Percentiles rank a stretch among this genome's conserved stretches.
These are phyloP conservation scores for carrot (Daucus carota) DNA, from an alignment of 129 eudicot genomes.

Conservation along the genomic window DNA sequence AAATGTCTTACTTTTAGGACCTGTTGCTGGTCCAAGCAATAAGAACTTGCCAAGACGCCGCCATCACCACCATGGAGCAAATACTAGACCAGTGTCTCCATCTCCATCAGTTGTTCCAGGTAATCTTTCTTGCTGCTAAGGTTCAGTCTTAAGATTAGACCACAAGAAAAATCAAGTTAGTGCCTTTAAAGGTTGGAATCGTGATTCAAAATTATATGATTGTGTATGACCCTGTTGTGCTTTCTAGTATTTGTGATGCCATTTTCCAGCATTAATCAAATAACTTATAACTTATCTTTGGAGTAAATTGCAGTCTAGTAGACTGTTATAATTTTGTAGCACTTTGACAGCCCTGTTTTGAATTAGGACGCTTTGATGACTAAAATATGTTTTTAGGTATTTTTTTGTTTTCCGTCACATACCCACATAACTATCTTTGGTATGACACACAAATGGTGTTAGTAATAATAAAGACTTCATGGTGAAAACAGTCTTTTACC, in stretches of 20 bases:
- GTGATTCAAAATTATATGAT: neutral
- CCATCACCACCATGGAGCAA: slow-evolving; percentile 43
- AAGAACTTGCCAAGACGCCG: slow-evolving; percentile 35
- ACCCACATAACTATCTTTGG: too few relatives aligned
- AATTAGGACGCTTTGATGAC: too few relatives aligned
- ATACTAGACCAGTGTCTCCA: slow-evolving; percentile 50
- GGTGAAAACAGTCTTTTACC: too few relatives aligned
- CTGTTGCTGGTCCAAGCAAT: slow-evolving; percentile 38
- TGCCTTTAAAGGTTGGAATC: neutral
- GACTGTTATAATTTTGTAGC: too few relatives aligned
- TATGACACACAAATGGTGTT: too few relatives aligned
- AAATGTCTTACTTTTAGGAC: slow-evolving; percentile 35
- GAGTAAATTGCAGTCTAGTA: too few relatives aligned
- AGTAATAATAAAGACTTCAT: too few relatives aligned
- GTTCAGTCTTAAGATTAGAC: neutral
- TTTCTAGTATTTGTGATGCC: neutral
- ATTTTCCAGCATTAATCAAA: neutral
- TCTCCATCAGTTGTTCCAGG: slow-evolving; percentile 71
- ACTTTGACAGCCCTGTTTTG: too few relatives aligned
- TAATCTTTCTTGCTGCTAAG: slow-evolving; percentile 2
- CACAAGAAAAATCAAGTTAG: neutral
- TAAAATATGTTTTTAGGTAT: too few relatives aligned
- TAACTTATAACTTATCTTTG: neutral
- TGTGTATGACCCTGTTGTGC: neutral
- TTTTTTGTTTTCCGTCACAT: too few relatives aligned